These are phyloP conservation scores for Aspergillus chevalieri DNA, from an alignment of 2,329 filamentous ascomycete species.

Conservation along the genomic window DNA sequence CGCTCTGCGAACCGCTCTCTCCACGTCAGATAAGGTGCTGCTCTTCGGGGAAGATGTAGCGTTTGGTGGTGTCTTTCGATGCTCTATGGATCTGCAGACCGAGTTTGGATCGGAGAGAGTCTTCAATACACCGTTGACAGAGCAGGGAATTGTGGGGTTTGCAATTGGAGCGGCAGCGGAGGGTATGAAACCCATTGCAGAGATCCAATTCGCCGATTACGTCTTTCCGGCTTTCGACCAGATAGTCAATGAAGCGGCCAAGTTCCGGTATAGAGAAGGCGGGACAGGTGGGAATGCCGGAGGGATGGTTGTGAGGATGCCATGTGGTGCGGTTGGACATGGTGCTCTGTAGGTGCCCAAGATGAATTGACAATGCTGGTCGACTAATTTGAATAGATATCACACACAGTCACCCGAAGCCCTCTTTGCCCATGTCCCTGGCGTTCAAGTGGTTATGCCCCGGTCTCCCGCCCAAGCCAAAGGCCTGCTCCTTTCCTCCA, in stretches of 20 bases:
- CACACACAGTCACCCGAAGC: conserved; percentile 87
- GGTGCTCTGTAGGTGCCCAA: conserved; percentile 57
- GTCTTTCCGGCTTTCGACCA: conserved; percentile 91
- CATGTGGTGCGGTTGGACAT: conserved; percentile 81
- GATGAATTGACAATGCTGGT: conserved; percentile 1
- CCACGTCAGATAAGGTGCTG: conserved; percentile 76
- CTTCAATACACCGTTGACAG: conserved; percentile 91
- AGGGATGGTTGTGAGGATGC: conserved; percentile 83
- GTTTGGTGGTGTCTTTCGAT: conserved; percentile 93
- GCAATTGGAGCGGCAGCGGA: conserved; percentile 84
- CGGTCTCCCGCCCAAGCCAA: conserved; percentile 84
- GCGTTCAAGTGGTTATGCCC: conserved; percentile 77
- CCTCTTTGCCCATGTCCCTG: conserved; percentile 82
- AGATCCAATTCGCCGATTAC: conserved; percentile 95
- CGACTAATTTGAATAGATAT: conserved; percentile 41
- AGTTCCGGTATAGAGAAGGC: conserved; percentile 72
- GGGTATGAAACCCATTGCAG: conserved; percentile 86
- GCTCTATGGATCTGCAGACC: conserved; percentile 82
- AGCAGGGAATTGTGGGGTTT: conserved; percentile 92
- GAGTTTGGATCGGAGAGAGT: conserved; percentile 83
- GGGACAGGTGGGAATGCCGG: conserved; percentile 62
- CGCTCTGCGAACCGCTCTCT: conserved; percentile 73
- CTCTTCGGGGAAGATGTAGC: conserved; percentile 96
- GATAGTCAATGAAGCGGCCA: conserved; percentile 87
- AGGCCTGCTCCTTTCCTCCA: conserved; percentile 70